Conservation (phyloP, 2,329 filamentous ascomycete species). For the Didymella lethalis region DNA sequence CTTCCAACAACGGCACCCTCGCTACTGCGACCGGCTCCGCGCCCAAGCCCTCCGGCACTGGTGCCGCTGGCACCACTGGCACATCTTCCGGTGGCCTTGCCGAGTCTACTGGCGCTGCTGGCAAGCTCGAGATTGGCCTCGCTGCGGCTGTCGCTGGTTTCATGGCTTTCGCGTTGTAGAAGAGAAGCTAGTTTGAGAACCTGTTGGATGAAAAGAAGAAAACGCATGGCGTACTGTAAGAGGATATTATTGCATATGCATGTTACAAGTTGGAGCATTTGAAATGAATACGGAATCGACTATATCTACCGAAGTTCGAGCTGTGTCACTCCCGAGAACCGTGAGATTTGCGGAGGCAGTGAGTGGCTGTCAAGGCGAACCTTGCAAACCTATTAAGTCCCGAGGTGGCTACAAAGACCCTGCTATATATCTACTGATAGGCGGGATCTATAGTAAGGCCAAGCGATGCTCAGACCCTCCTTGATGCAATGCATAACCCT, state of each 20-base stretch:
- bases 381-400: no score
- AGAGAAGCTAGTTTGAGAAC: neutral
- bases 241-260: neutral
- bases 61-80: constrained; percentile 9
- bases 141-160: constrained; percentile 37
- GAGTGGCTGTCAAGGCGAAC: no score
- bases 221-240: neutral
- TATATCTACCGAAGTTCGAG: neutral
- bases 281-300: neutral
- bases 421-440: no score
- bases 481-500: no score
- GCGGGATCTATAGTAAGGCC: no score
- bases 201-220: neutral
- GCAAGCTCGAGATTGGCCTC: constrained; percentile 35
- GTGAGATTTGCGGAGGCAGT: no score
- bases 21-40: constrained; percentile 23
- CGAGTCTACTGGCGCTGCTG: constrained; percentile 33
- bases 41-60: constrained; percentile 18
- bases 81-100: constrained; percentile 20
- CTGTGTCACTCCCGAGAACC: neutral
- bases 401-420: no score
- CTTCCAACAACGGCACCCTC: constrained; percentile 21
- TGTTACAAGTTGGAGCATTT: neutral
- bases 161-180: constrained; percentile 39
- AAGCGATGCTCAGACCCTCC: no score